Base-by-base conservation (phyloP, 805 yeast species). In the Saccharomyces cerevisiae region DNA sequence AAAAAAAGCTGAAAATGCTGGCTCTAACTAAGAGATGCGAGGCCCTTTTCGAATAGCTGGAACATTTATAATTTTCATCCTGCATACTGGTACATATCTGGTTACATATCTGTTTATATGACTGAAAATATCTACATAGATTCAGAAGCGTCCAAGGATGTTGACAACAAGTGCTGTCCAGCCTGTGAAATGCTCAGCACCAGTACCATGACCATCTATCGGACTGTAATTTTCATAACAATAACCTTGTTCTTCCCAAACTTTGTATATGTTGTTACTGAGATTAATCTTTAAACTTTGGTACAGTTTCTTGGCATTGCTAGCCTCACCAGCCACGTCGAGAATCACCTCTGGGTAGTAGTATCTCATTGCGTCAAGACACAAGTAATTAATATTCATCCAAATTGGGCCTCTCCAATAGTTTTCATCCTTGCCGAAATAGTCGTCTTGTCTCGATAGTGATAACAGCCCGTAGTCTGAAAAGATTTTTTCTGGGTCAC, bases 321-420 rank as follows among this genome's bases (percentile, higher is more conserved):
- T 49, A 0, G 60, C 57, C 32, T 50, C 49, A 1, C 56, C 53
- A 2, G 58, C 63, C 47, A 59, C 57, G 11, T 50, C 66, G 6
- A 63, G 59, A n/a, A 65, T 55, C 2, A 63, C 64, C 17, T 61
- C 64, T 9, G 66, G 65, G 53, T 63, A 66, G 64, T 91, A 92
- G 66, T 81, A 72, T 31, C 74, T 68, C 57, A 94, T 73, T 4
- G 87, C 79, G 52, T 89, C 94, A 47, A 94, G 73, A 4, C 84
- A 75, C 69, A 94, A 73, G 65, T 89, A 92, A 73, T 94, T 94
- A 64, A 94, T 87, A 68, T 90, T 87, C 61, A 90, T 76, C 98
- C 98, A 94, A 28, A 94, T 77, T 21, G 95, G 89, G 0, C 97
- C 94, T 58, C 96, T 80, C 99, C 99, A 94, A 73, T 94, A 94